Evolutionary conservation across 2,329 filamentous ascomycete genomes (phyloP), one percentile per base, ranked within the genome.

Genomic region (Aspergillus oerlinghausenensis): DNA sequence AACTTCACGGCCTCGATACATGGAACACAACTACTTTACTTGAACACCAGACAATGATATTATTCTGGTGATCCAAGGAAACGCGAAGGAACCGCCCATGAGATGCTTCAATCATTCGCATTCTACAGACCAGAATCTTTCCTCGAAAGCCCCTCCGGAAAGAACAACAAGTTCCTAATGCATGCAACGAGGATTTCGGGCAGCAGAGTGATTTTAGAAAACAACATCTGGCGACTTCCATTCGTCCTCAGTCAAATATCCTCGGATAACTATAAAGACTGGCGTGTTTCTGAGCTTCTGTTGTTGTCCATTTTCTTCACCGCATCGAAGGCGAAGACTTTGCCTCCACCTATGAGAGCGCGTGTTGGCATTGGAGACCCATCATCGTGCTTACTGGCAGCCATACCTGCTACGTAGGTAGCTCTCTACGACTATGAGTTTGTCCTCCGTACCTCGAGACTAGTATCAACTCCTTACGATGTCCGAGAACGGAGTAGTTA

Each of bases 251-350:
- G 54, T 49, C 60, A 49, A 53, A 58, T 47, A 57, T 52, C 45
- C 56, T 60, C 59, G 62, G 57, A 52, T 57, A 55, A 25, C 50
- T 32, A 48, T 28, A 29, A 43, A 56, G 50, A 25, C 35, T 25
- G 32, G 29, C 28, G 43, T 21, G 43, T 55, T 17, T 50, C 21
- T 45, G 14, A 38, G 17, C 48, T 47, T 26, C 50, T 45, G 42
- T 35, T 51, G 56, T 32, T 58, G 48, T 54, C 58, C 45, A 23
- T 59, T 58, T 66, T 64, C 64, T 64, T 65, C 65, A 68, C 68
- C 65, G 65, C 66, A 69, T 65, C 68, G 60, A 64, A 60, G 67
- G 68, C 62, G 52, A 61, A 49, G 25, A 52, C 26, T 45, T 55
- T 47, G 47, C 52, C 40, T 53, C 60, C 61, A 58, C 61, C 61